phyloP scores from a whole-genome alignment of 1,139 yeast species.

The Debaryomycetaceae sp. region DNA sequence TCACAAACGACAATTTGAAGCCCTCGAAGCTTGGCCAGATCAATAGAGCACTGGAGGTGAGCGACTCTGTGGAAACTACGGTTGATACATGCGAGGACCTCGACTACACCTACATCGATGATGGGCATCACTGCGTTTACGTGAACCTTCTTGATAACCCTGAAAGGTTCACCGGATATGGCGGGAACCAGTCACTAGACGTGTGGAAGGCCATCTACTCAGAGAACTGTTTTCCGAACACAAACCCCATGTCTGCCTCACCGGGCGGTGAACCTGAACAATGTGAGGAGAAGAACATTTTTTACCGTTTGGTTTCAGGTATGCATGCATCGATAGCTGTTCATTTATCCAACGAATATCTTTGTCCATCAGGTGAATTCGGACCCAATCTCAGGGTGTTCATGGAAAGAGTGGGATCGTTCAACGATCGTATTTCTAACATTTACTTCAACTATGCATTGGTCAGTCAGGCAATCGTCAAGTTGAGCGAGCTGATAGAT shows the following conservation, averaged over 20 bases:
- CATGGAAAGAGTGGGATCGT: conserved; percentile 85
- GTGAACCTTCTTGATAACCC: conserved; percentile 87
- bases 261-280: conserved; percentile 40
- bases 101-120: conserved; percentile 63
- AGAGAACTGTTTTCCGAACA: conserved; percentile 80
- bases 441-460: conserved; percentile 91
- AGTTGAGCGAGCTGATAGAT: conserved; percentile 38
- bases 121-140: conserved; percentile 63
- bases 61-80: conserved; percentile 13
- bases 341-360: conserved; percentile 83
- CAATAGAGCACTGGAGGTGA: conserved; percentile 17
- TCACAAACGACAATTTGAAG: conserved; percentile 65
- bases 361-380: conserved; percentile 76
- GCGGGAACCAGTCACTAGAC: conserved; percentile 86
- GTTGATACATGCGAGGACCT: conserved; percentile 31
- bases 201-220: conserved; percentile 92
- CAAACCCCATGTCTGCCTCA: conserved; percentile 36
- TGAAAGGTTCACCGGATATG: conserved; percentile 94
- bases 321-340: conserved; percentile 96
- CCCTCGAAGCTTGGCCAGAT: conserved; percentile 67
- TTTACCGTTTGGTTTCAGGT: conserved; percentile 84
- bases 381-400: conserved; percentile 79
- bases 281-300: conserved; percentile 82
- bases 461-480: conserved; percentile 75
- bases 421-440: conserved; percentile 85